Conservation (phyloP, 2,329 filamentous ascomycete species). For the Tolypocladium cylindrosporum region DNA sequence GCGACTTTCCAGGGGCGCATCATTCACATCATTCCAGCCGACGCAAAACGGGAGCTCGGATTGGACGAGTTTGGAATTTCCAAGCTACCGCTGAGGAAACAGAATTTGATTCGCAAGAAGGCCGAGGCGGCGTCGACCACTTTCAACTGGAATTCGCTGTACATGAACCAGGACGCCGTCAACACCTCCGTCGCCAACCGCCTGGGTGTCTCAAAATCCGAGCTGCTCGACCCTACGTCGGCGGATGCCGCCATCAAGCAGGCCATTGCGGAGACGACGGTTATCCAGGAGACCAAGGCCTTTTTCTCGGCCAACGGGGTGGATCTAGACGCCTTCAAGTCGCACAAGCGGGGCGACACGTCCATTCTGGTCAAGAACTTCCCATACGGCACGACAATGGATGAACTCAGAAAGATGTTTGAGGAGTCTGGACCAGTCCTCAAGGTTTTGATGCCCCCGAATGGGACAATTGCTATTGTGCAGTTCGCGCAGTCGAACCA, state of each 20-base stretch:
- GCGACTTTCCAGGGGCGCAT: conserved; percentile 87
- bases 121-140: conserved; percentile 64
- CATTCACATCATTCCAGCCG: conserved; percentile 78
- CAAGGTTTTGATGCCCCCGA: conserved; percentile 82
- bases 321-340: conserved; percentile 85
- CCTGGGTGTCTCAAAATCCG: conserved; percentile 81
- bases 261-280: conserved; percentile 88
- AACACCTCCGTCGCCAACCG: conserved; percentile 81
- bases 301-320: conserved; percentile 86
- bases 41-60: conserved; percentile 69
- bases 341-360: conserved; percentile 71
- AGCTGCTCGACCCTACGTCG: conserved; percentile 89
- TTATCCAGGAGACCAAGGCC: conserved; percentile 91
- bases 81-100: conserved; percentile 88
- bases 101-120: conserved; percentile 81
- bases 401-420: conserved; percentile 72
- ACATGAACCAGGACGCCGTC: conserved; percentile 94
- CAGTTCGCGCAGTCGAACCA: conserved; percentile 74
- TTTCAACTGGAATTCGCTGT: conserved; percentile 99
- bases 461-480: conserved; percentile 86
- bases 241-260: conserved; percentile 92
- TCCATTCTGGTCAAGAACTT: conserved; percentile 94
- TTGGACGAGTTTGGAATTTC: conserved; percentile 84
- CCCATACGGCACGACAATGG: conserved; percentile 67
- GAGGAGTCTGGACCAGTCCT: conserved; percentile 76